A percentile compares a stretch with the other conserved stretches of the same genome.
Conservation (phyloP, 805 yeast species). For the Teunomyces gatunensis region DNA sequence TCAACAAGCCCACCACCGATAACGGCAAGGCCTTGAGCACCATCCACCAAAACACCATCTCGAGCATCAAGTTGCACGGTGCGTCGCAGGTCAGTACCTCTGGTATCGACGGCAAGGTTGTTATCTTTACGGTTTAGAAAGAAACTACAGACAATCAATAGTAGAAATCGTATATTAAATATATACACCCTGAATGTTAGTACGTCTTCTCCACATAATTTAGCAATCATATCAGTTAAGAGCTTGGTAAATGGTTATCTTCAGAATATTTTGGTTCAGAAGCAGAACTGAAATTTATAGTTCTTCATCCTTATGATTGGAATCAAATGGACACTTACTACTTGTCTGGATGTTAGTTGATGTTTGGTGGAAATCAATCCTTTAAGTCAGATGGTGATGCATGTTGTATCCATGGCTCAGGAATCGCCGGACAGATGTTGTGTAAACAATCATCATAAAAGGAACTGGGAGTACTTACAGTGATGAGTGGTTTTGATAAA, state of each 20-base stretch:
- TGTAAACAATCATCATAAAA: constrained; percentile 17
- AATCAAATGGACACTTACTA: constrained; percentile 4
- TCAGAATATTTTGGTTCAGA: constrained; percentile 75
- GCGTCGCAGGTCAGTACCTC: constrained; percentile 55
- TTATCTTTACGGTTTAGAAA: constrained; percentile 49
- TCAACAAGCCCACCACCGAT: constrained; percentile 35
- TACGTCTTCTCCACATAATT: neutral
- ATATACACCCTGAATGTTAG: constrained; percentile 1
- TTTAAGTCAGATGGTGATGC: constrained; percentile 93
- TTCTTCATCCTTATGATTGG: constrained; percentile 54
- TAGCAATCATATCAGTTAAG: constrained; percentile 33
- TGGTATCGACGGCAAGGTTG: constrained; percentile 91
- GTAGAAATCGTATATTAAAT: neutral
- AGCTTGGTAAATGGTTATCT: constrained; percentile 74
- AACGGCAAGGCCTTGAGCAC: constrained; percentile 54
- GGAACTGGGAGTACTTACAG: neutral
- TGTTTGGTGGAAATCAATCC: neutral
- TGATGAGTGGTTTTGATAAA: neutral
- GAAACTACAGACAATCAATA: neutral
- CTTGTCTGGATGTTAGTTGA: constrained; percentile 1
- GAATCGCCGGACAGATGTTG: constrained; percentile 45
- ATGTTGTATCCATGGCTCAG: constrained; percentile 86
- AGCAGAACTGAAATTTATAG: constrained; percentile 87
- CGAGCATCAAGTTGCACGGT: constrained; percentile 53
- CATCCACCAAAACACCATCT: constrained; percentile 88